Conservation (phyloP, 2,329 filamentous ascomycete species). For the Penicillium sp. region DNA sequence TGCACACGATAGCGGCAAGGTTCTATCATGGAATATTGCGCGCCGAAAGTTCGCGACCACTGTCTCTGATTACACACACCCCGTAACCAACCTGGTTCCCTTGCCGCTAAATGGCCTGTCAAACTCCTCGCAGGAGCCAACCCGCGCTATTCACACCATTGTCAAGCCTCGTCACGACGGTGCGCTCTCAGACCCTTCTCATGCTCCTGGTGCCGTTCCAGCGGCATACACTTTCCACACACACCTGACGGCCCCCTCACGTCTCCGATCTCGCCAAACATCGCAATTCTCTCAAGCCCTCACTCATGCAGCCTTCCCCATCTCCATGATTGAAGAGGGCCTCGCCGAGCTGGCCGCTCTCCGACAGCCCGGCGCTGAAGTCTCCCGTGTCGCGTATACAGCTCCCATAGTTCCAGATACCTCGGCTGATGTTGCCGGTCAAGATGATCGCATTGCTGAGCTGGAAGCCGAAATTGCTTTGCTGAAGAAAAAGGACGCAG, state of each 20-base stretch:
- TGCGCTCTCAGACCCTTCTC: slow-evolving; percentile 37
- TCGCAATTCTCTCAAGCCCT: slow-evolving; percentile 40
- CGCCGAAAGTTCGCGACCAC: slow-evolving; percentile 68
- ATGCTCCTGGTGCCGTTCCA: slow-evolving; percentile 40
- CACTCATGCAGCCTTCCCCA: slow-evolving; percentile 40
- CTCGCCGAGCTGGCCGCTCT: slow-evolving; percentile 40
- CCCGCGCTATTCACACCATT: slow-evolving; percentile 60
- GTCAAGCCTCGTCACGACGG: slow-evolving; percentile 69
- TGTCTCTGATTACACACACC: slow-evolving; percentile 71
- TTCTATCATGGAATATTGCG: slow-evolving; percentile 78
- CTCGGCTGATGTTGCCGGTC: slow-evolving; percentile 22
- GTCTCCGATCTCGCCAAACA: slow-evolving; percentile 10
- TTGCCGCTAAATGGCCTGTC: slow-evolving; percentile 60
- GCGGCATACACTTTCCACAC: slow-evolving; percentile 45
- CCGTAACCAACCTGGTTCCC: slow-evolving; percentile 80
- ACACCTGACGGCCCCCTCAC: slow-evolving; percentile 32
- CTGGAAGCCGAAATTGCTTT: slow-evolving; percentile 42
- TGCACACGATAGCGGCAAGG: slow-evolving; percentile 76
- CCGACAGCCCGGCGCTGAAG: slow-evolving; percentile 23
- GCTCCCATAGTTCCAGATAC: slow-evolving; percentile 6
- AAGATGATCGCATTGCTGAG: slow-evolving; percentile 29
- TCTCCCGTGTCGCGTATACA: slow-evolving; percentile 15
- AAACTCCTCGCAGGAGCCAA: slow-evolving; percentile 33
- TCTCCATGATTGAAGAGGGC: slow-evolving; percentile 41
- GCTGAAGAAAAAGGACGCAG: slow-evolving; percentile 39